phyloP scores from a whole-genome alignment of 768 basidiomycete genomes.

The Pleurotus pulmonarius region DNA sequence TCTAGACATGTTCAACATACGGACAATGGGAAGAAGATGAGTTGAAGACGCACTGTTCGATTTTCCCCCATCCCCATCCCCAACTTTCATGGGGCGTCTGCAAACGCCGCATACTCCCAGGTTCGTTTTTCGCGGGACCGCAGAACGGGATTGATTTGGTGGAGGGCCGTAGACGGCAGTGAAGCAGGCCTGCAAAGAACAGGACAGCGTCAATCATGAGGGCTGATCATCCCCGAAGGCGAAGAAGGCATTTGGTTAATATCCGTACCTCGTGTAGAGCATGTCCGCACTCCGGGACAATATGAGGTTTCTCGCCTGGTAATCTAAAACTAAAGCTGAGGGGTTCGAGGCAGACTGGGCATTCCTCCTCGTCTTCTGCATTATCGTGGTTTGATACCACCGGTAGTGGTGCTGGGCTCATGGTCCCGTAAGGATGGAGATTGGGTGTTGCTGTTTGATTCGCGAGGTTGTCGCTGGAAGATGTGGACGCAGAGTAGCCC shows the following conservation, averaged over 20 bases:
- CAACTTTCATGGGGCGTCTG: conserved; percentile 93
- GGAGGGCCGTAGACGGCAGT: conserved; percentile 94
- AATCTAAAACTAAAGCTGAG: conserved; percentile 90
- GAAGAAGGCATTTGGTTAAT: neutral
- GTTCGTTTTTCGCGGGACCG: conserved; percentile 67
- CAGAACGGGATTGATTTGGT: conserved; percentile 49
- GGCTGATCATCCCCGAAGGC: neutral
- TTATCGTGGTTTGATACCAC: conserved; percentile 65
- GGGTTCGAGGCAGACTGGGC: conserved; percentile 95
- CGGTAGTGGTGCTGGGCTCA: conserved; percentile 65
- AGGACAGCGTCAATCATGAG: conserved; percentile 7
- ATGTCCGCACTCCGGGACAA: conserved; percentile 97
- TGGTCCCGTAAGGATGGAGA: conserved; percentile 53
- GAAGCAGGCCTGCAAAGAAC: conserved; percentile 75
- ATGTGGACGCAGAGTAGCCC: conserved; percentile 42
- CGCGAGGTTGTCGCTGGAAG: conserved; percentile 27
- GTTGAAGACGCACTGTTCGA: conserved; percentile 71
- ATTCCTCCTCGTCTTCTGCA: conserved; percentile 81
- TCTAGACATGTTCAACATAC: conserved; percentile 45
- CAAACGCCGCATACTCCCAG: conserved; percentile 97
- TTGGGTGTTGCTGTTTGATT: conserved; percentile 17
- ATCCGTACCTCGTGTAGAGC: conserved; percentile 83
- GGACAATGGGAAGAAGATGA: conserved; percentile 8
- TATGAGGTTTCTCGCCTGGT: conserved; percentile 95
- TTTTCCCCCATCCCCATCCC: conserved; percentile 81